These are phyloP conservation scores for Phialophora expanda DNA, from an alignment of 2,329 filamentous ascomycete genomes.

Conservation along the genomic window DNA sequence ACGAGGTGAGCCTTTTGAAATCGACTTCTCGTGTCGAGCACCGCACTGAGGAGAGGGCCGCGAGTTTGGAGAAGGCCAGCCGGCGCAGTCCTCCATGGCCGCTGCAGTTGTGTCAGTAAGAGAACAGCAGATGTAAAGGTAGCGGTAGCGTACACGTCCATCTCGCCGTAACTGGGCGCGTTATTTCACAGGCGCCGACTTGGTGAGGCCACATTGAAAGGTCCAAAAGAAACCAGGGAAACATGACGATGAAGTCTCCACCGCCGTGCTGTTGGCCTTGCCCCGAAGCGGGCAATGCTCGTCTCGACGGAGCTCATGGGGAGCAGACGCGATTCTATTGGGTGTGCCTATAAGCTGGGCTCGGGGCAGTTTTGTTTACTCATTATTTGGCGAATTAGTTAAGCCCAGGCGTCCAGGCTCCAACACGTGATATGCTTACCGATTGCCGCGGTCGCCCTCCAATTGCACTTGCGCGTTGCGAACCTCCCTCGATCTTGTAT, in stretches of 20 bases:
- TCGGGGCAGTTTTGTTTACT: background rate
- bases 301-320: background rate
- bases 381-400: background rate
- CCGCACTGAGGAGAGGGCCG: constrained; percentile 48
- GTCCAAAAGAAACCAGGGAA: constrained; percentile 1
- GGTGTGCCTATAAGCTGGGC: background rate
- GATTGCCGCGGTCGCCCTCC: background rate
- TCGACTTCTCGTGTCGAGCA: constrained; percentile 41
- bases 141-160: constrained; percentile 30
- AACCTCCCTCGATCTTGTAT: background rate
- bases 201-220: constrained; percentile 7
- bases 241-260: constrained; percentile 2
- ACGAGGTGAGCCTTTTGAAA: constrained; percentile 46
- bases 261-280: background rate
- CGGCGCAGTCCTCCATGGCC: constrained; percentile 44
- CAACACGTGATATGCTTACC: background rate
- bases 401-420: background rate
- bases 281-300: background rate
- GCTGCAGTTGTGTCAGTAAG: constrained; percentile 23
- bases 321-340: background rate
- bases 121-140: background rate
- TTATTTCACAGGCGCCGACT: constrained; percentile 6
- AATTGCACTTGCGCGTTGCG: background rate
- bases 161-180: constrained; percentile 22
- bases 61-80: constrained; percentile 53